Conservation (phyloP, 2,329 filamentous ascomycete species). For the Gremmenia infestans region DNA sequence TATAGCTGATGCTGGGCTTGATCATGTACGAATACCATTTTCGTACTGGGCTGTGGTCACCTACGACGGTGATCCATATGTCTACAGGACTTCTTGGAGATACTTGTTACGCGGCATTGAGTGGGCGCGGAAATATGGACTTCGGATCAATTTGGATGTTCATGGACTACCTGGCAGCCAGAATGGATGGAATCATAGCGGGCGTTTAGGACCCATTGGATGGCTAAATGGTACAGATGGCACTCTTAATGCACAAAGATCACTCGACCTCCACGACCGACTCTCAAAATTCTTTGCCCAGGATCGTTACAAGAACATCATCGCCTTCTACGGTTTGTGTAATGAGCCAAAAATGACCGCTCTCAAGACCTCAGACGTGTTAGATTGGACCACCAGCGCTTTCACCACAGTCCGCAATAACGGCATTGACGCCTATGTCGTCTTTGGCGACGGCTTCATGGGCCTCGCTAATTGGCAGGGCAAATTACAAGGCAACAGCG, state of each 20-base stretch:
- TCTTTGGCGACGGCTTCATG: constrained; percentile 94
- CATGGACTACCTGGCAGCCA: constrained; percentile 91
- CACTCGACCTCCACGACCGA: constrained; percentile 80
- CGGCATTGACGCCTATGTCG: constrained; percentile 66
- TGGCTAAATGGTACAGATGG: constrained; percentile 94
- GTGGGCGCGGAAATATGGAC: constrained; percentile 85
- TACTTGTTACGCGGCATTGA: constrained; percentile 92
- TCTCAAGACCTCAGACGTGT: constrained; percentile 60
- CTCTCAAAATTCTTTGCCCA: constrained; percentile 92
- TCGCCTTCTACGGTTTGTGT: constrained; percentile 87
- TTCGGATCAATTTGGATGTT: constrained; percentile 88
- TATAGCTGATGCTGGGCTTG: constrained; percentile 81
- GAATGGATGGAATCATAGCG: constrained; percentile 97
- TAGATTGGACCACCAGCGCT: constrained; percentile 74
- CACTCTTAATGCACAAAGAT: constrained; percentile 69
- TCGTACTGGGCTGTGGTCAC: constrained; percentile 91
- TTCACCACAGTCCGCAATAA: constrained; percentile 70
- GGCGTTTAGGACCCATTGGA: constrained; percentile 69
- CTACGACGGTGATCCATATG: constrained; percentile 82
- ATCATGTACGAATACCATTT: constrained; percentile 94
- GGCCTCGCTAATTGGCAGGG: constrained; percentile 89
- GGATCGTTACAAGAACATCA: constrained; percentile 83
- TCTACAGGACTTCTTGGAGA: constrained; percentile 82
- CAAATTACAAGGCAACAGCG: constrained; percentile 63
- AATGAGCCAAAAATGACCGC: constrained; percentile 89